Conservation (phyloP, 495 filamentous ascomycete species). For the Aeminium ludgeri region DNA sequence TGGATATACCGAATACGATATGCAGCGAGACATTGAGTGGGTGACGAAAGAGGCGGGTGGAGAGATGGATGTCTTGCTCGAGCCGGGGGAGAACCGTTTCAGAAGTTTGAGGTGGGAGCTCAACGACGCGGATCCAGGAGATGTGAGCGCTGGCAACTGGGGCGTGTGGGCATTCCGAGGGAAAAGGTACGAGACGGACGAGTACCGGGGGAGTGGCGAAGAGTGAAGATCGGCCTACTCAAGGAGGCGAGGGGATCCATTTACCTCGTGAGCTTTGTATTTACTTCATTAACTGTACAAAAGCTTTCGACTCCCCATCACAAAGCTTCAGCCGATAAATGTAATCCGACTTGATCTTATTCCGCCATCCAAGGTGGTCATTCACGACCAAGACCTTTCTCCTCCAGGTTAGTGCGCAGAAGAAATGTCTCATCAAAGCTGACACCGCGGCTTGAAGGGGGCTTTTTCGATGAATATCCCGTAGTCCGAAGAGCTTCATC, state of each 20-base stretch:
- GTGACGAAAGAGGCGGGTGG: conserved; percentile 65
- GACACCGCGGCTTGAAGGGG: no score
- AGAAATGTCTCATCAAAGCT: no score
- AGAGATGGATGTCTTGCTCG: conserved; percentile 80
- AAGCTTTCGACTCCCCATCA: no score
- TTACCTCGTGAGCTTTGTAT: background rate
- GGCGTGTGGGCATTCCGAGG: conserved; percentile 92
- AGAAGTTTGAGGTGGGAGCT: conserved; percentile 92
- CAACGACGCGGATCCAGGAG: conserved; percentile 87
- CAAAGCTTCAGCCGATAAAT: no score
- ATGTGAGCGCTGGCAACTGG: conserved; percentile 92
- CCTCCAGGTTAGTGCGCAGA: no score
- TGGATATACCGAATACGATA: conserved; percentile 88
- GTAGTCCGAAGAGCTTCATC: no score
- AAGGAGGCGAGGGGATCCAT: no score
- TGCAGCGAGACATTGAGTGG: conserved; percentile 81
- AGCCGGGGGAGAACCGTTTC: conserved; percentile 88
- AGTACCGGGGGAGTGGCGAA: conserved; percentile 29
- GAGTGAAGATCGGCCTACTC: conserved; percentile 24
- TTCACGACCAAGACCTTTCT: no score
- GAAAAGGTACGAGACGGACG: conserved; percentile 66
- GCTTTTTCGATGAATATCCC: no score
- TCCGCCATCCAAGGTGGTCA: no score
- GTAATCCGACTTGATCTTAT: no score
- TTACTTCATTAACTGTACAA: no score